A percentile compares a stretch with the other conserved stretches of the same genome.
Evolutionary conservation across 352 stramenopile genomes (phyloP).

Genomic region (Pilasporangium apinafurcum): DNA sequence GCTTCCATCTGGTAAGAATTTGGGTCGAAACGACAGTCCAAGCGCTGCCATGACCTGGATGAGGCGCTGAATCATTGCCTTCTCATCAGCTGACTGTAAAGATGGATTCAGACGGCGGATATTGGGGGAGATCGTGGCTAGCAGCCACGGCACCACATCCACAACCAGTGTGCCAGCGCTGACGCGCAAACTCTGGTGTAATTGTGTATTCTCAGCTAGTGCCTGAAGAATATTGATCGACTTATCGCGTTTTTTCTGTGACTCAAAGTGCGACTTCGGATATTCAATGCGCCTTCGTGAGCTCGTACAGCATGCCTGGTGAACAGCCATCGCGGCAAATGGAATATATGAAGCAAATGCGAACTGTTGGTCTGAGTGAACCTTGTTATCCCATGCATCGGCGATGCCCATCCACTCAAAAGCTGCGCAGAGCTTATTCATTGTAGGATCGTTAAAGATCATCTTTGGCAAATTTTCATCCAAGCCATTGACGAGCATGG

Average conservation of each 20-base stretch:
- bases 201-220: conserved; percentile 50
- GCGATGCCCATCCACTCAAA: conserved; percentile 84
- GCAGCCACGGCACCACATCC: conserved; percentile 72
- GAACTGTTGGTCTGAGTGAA: conserved; percentile 68
- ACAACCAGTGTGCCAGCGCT: conserved; percentile 52
- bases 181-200: conserved; percentile 53
- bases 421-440: conserved; percentile 74
- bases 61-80: conserved; percentile 51
- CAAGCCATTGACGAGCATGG: conserved; percentile 76
- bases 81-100: conserved; percentile 61
- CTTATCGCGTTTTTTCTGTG: conserved; percentile 49
- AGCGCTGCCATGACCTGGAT: conserved; percentile 78
- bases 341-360: conserved; percentile 57
- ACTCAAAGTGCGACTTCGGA: conserved; percentile 50
- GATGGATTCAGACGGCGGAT: conserved; percentile 53
- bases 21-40: conserved; percentile 66
- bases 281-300: conserved; percentile 70
- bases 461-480: conserved; percentile 88
- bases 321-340: conserved; percentile 64
- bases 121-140: conserved; percentile 53
- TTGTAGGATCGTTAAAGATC: conserved; percentile 87
- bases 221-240: conserved; percentile 61
- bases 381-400: conserved; percentile 59
- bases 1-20: conserved; percentile 55
- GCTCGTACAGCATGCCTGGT: conserved; percentile 67